These are phyloP conservation scores for Emergomyces africanus DNA, from an alignment of 2,329 filamentous ascomycete species.

Conservation along the genomic window DNA sequence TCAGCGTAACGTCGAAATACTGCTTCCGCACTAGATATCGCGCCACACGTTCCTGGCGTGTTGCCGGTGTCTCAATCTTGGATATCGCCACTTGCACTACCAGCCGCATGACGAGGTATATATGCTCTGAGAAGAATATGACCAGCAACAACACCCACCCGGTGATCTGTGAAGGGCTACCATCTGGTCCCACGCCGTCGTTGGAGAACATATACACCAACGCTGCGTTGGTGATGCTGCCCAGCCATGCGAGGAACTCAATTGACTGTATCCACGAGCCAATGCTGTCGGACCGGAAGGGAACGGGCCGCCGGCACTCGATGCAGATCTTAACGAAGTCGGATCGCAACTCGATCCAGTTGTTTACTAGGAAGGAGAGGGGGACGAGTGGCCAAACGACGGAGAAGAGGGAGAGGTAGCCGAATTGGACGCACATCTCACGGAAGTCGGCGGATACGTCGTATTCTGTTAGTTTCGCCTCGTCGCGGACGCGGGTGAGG, in stretches of 20 bases:
- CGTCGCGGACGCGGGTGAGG: conserved; percentile 64
- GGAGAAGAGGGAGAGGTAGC: conserved; percentile 82
- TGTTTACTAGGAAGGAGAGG: conserved; percentile 80
- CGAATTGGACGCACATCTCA: conserved; percentile 85
- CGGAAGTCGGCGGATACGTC: conserved; percentile 83
- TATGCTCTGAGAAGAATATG: conserved; percentile 76
- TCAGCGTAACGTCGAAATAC: conserved; percentile 45
- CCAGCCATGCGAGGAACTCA: conserved; percentile 85
- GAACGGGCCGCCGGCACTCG: conserved; percentile 77
- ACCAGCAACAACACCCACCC: conserved; percentile 70
- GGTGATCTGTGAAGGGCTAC: conserved; percentile 48
- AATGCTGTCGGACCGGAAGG: conserved; percentile 83
- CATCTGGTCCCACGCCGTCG: conserved; percentile 19
- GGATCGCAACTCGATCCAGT: conserved; percentile 88
- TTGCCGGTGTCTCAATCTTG: conserved; percentile 73
- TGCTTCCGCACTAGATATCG: conserved; percentile 68
- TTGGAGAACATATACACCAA: conserved; percentile 82
- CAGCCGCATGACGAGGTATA: conserved; percentile 68
- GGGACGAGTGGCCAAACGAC: conserved; percentile 91
- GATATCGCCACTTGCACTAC: conserved; percentile 59
- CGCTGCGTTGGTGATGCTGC: conserved; percentile 73
- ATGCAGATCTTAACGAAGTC: conserved; percentile 91
- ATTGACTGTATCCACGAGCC: conserved; percentile 82
- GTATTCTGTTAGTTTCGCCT: conserved; percentile 71
- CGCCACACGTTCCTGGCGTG: conserved; percentile 74